Percentiles rank a stretch among this genome's conserved stretches.
Conservation (phyloP, 495 filamentous ascomycete genomes). For the Parmelia sp. region DNA sequence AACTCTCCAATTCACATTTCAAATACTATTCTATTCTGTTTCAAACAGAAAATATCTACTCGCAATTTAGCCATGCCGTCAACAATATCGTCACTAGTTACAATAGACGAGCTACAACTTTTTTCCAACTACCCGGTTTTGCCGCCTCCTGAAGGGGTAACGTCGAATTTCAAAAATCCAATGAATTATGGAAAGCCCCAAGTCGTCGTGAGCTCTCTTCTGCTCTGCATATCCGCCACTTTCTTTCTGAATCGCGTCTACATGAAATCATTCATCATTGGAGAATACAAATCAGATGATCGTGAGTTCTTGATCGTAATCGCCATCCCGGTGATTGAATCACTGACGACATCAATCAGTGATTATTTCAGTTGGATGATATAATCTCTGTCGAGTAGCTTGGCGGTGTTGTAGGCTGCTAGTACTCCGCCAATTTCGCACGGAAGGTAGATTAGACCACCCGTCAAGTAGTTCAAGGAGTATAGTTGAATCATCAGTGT, state of each 20-base stretch:
- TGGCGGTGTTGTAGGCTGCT: not conserved
- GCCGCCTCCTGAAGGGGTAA: slow-evolving; percentile 5
- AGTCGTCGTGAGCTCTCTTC: not conserved
- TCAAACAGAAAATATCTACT: too few species aligned
- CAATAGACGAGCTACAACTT: not conserved
- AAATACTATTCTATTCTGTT: too few species aligned
- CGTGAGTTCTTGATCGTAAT: too few species aligned
- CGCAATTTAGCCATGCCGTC: too few species aligned
- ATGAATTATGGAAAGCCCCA: not conserved
- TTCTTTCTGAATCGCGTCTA: slow-evolving; percentile 13
- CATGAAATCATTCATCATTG: slow-evolving; percentile 7
- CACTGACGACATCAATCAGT: too few species aligned
- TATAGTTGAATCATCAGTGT: not conserved
- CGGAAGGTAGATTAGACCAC: slow-evolving; percentile 33
- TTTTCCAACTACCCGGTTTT: not conserved
- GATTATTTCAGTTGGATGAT: too few species aligned
- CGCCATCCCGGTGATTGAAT: too few species aligned
- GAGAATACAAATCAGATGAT: slow-evolving; percentile 14
- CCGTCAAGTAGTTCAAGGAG: slow-evolving; percentile 39
- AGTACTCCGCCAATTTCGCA: slow-evolving; percentile 15
- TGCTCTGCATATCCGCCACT: not conserved
- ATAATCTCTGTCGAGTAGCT: slow-evolving; percentile 10
- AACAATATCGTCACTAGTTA: too few species aligned
- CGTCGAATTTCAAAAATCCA: slow-evolving; percentile 4
- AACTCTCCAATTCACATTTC: too few species aligned